phyloP scores from a whole-genome alignment of 768 basidiomycete genomes.

The Kockovaella imperatae region DNA sequence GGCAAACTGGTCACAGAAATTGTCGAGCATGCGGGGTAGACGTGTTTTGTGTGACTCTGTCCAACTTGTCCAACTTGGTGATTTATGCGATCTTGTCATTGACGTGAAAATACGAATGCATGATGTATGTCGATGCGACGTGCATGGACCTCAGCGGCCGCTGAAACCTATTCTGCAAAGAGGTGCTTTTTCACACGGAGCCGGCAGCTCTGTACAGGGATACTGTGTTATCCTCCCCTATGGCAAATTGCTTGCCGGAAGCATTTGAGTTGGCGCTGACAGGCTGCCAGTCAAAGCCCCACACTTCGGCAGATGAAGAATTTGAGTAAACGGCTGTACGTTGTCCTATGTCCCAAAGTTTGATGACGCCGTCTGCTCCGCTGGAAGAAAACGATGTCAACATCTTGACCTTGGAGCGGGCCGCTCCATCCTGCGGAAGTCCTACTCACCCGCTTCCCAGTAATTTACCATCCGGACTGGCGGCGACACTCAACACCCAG shows the following conservation, averaged over 20 bases:
- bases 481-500: constrained; percentile 77
- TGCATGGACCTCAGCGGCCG: not conserved
- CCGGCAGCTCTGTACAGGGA: constrained; percentile 41
- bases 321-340: constrained; percentile 35
- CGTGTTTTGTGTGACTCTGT: not conserved
- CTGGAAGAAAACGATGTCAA: constrained; percentile 10
- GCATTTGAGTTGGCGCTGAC: constrained; percentile 19
- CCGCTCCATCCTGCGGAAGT: not conserved
- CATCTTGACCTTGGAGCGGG: not conserved
- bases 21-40: constrained; percentile 64
- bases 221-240: constrained; percentile 38
- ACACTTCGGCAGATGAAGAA: constrained; percentile 31
- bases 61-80: not conserved
- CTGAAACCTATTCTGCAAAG: not conserved
- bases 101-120: not conserved
- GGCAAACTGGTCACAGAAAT: constrained; percentile 83
- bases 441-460: constrained; percentile 70
- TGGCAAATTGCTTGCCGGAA: constrained; percentile 39
- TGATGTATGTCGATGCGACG: not conserved
- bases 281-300: constrained; percentile 44
- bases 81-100: no score
- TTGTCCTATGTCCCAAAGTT: constrained; percentile 43
- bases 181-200: constrained; percentile 19
- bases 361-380: constrained; percentile 38
- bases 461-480: constrained; percentile 71